Evolutionary conservation across 2,329 filamentous ascomycete species (phyloP).

Genomic region (Biscogniauxia mediterranea): DNA sequence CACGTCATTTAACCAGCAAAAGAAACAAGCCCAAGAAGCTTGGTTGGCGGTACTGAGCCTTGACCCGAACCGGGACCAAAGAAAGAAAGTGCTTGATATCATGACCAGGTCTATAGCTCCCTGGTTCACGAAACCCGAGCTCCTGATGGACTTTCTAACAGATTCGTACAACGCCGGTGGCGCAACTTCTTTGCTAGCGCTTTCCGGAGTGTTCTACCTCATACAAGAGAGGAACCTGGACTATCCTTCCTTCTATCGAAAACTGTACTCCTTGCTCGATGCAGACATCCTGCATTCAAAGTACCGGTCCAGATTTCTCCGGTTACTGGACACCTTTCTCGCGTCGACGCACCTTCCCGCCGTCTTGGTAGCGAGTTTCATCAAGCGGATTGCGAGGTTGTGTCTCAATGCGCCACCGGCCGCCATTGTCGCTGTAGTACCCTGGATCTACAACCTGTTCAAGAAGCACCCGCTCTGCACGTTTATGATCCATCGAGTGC

Average conservation of each 20-base stretch:
- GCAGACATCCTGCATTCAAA: conserved; percentile 86
- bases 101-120: conserved; percentile 79
- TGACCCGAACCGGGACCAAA: conserved; percentile 66
- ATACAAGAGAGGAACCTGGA: conserved; percentile 93
- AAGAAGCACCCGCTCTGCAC: conserved; percentile 87
- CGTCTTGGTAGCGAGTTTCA: conserved; percentile 87
- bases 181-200: conserved; percentile 79
- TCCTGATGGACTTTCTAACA: conserved; percentile 95
- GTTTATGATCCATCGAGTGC: conserved; percentile 89
- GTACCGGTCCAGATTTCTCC: conserved; percentile 90
- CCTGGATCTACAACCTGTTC: conserved; percentile 94
- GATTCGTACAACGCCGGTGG: conserved; percentile 88
- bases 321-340: conserved; percentile 86
- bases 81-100: conserved; percentile 73
- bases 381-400: conserved; percentile 86
- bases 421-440: conserved; percentile 83
- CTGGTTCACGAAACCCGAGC: conserved; percentile 84
- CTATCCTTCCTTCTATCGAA: conserved; percentile 90
- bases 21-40: conserved; percentile 77
- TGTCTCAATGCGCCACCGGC: conserved; percentile 85
- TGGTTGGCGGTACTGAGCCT: conserved; percentile 78
- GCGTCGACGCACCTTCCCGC: conserved; percentile 89
- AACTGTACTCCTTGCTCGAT: conserved; percentile 91
- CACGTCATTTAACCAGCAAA: conserved; percentile 66
- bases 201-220: conserved; percentile 92